Evolutionary conservation across 495 filamentous ascomycete species (phyloP), one percentile per base, ranked within the genome.

Genomic region (Aspergillus diversus): DNA sequence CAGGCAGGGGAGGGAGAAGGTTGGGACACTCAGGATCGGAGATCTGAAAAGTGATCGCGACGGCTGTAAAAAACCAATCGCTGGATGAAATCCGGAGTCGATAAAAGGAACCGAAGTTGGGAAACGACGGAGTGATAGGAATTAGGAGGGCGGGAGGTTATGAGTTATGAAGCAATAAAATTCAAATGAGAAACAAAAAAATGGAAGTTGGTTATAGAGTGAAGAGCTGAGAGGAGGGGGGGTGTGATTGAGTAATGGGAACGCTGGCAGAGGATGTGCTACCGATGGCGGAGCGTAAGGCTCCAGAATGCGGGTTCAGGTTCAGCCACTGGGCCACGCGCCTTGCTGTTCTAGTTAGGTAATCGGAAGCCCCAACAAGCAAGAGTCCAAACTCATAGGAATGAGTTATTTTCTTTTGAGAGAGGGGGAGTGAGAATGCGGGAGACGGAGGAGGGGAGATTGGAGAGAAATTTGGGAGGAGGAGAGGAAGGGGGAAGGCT

Each of bases 281-380:
- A 66, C 66, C 69, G 69, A 72, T 69, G 69, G 69, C 69, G 69
- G 69, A 67, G 66, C 57, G 37, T 64, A 50, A 61, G 65, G 65
- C 65, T 63, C 64, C 61, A 66, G 55, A 63, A 63, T 58, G 64
- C 64, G 64, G 67, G 57, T 63, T 67, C 53, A 55, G 46, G 46
- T 55, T 65, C 66, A 63, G 66, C 66, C 66, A 69, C 60, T 61
- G 57, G 61, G 55, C 53, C 39, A 60, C 61, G 67, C 52, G 52
- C 55, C 37, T 34, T 48, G 55, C 27, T 33, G 15, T 58, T 66
- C 52, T 16, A 63, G 50, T 66, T 63, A 66, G 60, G 60, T 66
- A 66, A 66, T 66, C 42, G 46, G 35, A 33, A 61, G 56, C 60
- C 59, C 59, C 55, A 59, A 33, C 15, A 48, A 60, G 48, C 43